These are phyloP conservation scores for Myriosclerotinia scirpicola DNA, from an alignment of 2,329 filamentous ascomycete genomes.

Conservation along the genomic window DNA sequence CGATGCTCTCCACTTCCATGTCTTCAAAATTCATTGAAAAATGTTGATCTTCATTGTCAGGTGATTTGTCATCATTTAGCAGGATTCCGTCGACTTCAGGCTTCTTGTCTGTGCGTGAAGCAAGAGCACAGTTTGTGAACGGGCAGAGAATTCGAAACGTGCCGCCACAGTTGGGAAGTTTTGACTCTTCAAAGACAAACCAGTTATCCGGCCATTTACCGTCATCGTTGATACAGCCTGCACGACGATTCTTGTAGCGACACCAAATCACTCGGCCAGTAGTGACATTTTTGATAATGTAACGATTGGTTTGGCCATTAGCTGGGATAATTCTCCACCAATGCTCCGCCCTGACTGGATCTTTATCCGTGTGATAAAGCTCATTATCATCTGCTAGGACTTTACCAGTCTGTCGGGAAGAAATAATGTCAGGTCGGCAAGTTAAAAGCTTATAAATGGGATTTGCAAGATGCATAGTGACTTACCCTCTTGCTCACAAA, in stretches of 20 bases:
- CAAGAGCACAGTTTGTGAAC: slow-evolving; percentile 1
- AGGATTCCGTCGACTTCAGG: not conserved
- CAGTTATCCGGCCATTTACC: not conserved
- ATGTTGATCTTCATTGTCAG: slow-evolving; percentile 4
- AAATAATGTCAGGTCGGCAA: not conserved
- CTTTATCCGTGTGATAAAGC: slow-evolving; percentile 4
- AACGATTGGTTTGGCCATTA: not conserved
- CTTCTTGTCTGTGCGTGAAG: not conserved
- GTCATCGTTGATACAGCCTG: not conserved
- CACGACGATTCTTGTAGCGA: not conserved
- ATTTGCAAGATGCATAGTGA: not conserved
- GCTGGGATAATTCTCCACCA: slow-evolving; percentile 9
- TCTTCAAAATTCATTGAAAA: slow-evolving; percentile 1
- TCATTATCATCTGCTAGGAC: slow-evolving; percentile 2
- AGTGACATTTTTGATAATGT: slow-evolving; percentile 4
- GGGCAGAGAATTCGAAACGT: slow-evolving; percentile 11
- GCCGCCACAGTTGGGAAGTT: not conserved
- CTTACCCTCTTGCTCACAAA: slow-evolving; percentile 11
- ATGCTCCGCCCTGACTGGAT: not conserved
- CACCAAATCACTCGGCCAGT: slow-evolving; percentile 8
- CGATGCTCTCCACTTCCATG: not conserved
- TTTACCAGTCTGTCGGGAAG: slow-evolving; percentile 7
- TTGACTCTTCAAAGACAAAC: slow-evolving; percentile 6
- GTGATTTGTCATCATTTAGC: not conserved
- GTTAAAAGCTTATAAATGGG: not conserved